Evolutionary conservation across 768 basidiomycete genomes (phyloP), one percentile per base, ranked within the genome.

Genomic region (Psilocybe azurescens): DNA sequence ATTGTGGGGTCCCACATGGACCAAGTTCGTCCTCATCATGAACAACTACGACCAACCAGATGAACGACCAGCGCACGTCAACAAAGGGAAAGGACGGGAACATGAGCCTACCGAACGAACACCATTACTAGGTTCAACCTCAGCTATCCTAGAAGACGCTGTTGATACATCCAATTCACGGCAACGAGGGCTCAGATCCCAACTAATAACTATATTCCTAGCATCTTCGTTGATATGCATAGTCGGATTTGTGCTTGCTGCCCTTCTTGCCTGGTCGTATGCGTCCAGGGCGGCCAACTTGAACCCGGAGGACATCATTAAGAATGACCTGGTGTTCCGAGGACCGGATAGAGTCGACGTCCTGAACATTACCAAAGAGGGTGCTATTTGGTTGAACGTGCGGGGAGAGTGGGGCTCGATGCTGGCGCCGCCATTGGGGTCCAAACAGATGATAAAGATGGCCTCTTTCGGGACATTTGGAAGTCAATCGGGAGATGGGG

Each of bases 401-500:
- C 75, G 83, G 16, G 81, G 3, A 77, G 81, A 52, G 69, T 90
- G 14, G 91, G 91, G 0, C 62, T 93, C n/a, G 86, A 93, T 69
- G 90, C 87, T 6, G 89, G 88, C 1, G 71, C 78, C 8, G 75
- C 86, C 18, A 75, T 90, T 13, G 88, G 84, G 0, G 81, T 90
- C 11, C 84, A 84, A 57, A 74, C 75, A 10, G 74, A 77, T 30
- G 67, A 73, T 8, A 75, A 79, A 7, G 81, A 90, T 58, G 77
- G 77, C 32, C 41, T 85, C 5, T 61, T 86, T 50, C 63, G 69
- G n/a, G 74, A 73, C 49, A 60, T 86, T 32, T 89, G 88, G 87
- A 92, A 89, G 73, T 77, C 82, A 1, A 60, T 92, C 16, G 91
- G 90, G 2, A 80, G 89, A 36, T 88, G 89, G 83, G 85, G 89